These are phyloP conservation scores for Mortierella sp. DNA, from an alignment of 371 early-diverging fungal species.

Conservation along the genomic window DNA sequence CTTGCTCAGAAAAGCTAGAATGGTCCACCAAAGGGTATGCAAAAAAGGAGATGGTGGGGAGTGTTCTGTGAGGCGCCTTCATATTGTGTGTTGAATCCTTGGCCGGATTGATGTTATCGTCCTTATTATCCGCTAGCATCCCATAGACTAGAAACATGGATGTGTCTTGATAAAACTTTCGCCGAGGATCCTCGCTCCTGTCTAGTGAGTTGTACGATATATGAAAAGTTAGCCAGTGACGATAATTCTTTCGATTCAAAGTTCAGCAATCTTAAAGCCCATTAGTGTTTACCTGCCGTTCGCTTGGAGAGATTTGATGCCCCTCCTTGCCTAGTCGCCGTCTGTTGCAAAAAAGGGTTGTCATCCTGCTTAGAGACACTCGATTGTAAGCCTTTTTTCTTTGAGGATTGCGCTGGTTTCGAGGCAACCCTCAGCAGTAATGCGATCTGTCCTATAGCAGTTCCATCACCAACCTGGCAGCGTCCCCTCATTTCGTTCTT, in stretches of 20 bases:
- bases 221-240: too few species aligned
- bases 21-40: slow-evolving; percentile 43
- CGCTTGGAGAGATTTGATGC: background rate
- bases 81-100: background rate
- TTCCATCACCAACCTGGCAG: slow-evolving; percentile 2
- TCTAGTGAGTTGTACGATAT: background rate
- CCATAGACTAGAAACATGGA: slow-evolving; percentile 44
- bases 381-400: slow-evolving; percentile 10
- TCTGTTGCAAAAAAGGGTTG: slow-evolving; percentile 28
- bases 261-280: background rate
- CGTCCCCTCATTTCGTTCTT: slow-evolving; percentile 28
- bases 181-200: background rate
- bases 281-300: slow-evolving; percentile 7
- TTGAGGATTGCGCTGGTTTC: slow-evolving; percentile 11
- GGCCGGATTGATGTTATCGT: background rate
- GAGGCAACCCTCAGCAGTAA: slow-evolving; percentile 22
- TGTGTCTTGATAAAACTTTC: slow-evolving; percentile 23
- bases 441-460: slow-evolving; percentile 25
- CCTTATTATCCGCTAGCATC: slow-evolving; percentile 10
- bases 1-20: slow-evolving; percentile 19
- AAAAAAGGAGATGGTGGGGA: slow-evolving; percentile 27
- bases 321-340: background rate
- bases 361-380: slow-evolving; percentile 14
- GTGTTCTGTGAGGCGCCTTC: background rate
- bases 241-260: background rate